Base-by-base conservation (phyloP, 129 eudicot species). In the Flaveria ramosissima region DNA sequence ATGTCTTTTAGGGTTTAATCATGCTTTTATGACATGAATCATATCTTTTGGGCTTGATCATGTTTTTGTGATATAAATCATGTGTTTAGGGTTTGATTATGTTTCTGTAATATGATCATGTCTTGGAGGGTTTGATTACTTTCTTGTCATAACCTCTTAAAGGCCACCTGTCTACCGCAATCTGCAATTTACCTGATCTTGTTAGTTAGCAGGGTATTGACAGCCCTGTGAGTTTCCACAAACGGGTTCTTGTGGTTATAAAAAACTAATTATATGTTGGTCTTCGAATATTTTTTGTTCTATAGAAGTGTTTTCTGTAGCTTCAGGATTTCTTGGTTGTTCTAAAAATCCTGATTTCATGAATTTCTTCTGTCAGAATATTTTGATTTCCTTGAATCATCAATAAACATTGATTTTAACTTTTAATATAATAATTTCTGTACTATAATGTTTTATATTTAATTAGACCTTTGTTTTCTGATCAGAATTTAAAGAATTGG, bases 401-500 rank as follows among this genome's bases (percentile, higher is more conserved):
- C 6, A 7, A 55, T 17, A 12, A 61, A 24, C 27, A 6, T 36
- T n/a, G 20, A 46, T 32, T 75, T 32, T 32, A 13, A 19, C 52
- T 13, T 65, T 21, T 48, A 13, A 26, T 26, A 26, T 26, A 2
- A 26, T 26, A 26, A 13, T 48, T 8, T 76, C 51, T 8, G 7
- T 36, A 14, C 7, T 17, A 36, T 20, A 26, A 7, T 19, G 41
- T 55, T 56, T 13, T 32, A 41, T 56, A 57, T 36, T 7, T 56
- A 52, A 52, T 6, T 52, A n/a, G 50, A 2, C 11, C 3, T 17
- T 73, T 23, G 13, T 23, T 60, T 13, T 26, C 30, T 26, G 30
- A 70, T 9, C 83, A 51, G 73, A 72, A 43, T 41, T 72, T 52
- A 26, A 61, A 80, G 73, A 79, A 75, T 84, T 72, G 77, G 68